Evolutionary conservation across 805 yeast genomes (phyloP).

Genomic region (Candida lessepsii): DNA sequence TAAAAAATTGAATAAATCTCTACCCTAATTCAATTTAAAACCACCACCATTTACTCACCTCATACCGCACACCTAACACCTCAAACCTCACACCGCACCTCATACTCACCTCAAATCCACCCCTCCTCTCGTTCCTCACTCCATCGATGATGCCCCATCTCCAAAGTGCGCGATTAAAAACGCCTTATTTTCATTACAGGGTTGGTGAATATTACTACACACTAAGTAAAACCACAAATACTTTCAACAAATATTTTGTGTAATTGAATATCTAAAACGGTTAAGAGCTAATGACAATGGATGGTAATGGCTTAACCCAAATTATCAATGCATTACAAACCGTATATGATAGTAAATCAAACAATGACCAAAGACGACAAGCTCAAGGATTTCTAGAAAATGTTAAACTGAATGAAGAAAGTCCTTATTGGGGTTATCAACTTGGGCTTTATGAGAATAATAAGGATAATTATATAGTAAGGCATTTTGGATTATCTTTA

Average conservation of each 20-base stretch:
- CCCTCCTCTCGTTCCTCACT: too few relatives aligned
- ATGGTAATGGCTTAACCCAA: slow-evolving; percentile 56
- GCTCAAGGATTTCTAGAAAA: slow-evolving; percentile 70
- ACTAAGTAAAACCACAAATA: background rate
- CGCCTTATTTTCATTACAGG: slow-evolving; percentile 6
- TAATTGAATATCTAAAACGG: too few relatives aligned
- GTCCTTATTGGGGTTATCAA: slow-evolving; percentile 91
- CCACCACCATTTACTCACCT: too few relatives aligned
- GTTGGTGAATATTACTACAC: background rate
- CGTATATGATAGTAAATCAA: slow-evolving; percentile 64
- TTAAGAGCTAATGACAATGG: slow-evolving; percentile 16
- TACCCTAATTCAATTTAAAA: too few relatives aligned
- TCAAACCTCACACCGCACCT: too few relatives aligned
- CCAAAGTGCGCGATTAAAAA: slow-evolving; percentile 6
- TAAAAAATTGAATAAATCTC: too few relatives aligned
- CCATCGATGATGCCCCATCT: too few relatives aligned
- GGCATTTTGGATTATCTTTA: slow-evolving; percentile 87
- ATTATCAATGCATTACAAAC: slow-evolving; percentile 75
- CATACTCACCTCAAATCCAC: background rate
- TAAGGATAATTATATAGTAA: slow-evolving; percentile 61
- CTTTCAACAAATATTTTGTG: background rate
- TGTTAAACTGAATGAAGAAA: slow-evolving; percentile 73
- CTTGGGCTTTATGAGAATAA: slow-evolving; percentile 65
- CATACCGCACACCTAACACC: too few relatives aligned
- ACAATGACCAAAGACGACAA: slow-evolving; percentile 53